Evolutionary conservation across 2,329 filamentous ascomycete genomes (phyloP), one percentile per base, ranked within the genome.

Genomic region (Cucurbitaria berberidis): DNA sequence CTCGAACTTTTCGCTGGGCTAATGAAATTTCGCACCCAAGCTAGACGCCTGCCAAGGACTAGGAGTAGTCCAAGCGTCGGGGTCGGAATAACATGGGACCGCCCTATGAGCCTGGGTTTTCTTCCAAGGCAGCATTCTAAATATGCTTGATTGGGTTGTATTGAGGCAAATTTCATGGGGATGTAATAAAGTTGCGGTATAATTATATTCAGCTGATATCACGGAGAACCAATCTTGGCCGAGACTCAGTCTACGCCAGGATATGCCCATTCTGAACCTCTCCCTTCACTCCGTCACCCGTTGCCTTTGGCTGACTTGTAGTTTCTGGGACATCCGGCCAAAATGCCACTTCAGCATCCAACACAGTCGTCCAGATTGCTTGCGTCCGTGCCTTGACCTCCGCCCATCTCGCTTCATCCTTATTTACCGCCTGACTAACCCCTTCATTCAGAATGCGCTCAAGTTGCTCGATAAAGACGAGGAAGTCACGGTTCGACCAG

Each of bases 401-500:
- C 22, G 26, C 43, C 62, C 60, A 67, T 46, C 48, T 40, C 30
- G 32, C 51, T 13, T 67, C 60, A 38, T 73, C 62, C 3, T 50
- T 47, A 2, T 45, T 46, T 0, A 69, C 57, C 1, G 60, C 68
- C 16, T 60, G 30, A 26, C 57, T 45, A 0, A 73, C 68, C 15
- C 64, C 69, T 29, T 79, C 76, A 67, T 89, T 84, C 50, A 88
- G 76, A 7, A 88, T 77, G 19, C 67, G 73, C 22, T 80, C 82
- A 49, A 88, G 76, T 43, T 76, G 73, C 47, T 81, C 75, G 13
- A 89, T 86, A 74, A 89, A 88, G 45, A 62, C 74, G 32, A 77
- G 77, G 67, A 90, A 90, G 63, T 86, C 84, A 2, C 69, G 60
- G 57, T 82, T 85, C 39, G 83, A 86, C 88, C 87, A 90, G 64